These are phyloP conservation scores for Secale cereale DNA, from an alignment of 176 grass and related monocot genomes.

Conservation along the genomic window DNA sequence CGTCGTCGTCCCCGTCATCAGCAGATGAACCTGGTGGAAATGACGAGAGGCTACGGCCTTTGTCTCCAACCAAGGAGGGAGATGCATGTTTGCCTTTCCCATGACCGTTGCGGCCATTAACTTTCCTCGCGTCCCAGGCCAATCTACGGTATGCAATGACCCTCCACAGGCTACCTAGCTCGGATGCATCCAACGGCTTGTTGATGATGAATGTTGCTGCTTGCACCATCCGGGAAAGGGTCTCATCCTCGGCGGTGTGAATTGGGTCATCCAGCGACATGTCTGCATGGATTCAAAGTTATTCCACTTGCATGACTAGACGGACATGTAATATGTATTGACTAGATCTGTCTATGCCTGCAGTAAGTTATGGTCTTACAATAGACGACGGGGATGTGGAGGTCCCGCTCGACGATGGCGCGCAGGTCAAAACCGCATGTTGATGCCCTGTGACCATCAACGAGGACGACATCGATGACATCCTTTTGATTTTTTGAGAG, in stretches of 20 bases:
- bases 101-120: neutral
- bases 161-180: neutral
- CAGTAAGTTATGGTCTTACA: neutral
- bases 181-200: neutral
- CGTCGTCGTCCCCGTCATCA: neutral
- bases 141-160: neutral
- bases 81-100: neutral
- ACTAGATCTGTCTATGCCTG: neutral
- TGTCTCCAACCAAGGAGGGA: neutral
- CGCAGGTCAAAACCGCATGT: conserved; percentile 19
- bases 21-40: no score
- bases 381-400: conserved; percentile 24
- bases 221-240: neutral
- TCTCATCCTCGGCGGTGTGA: neutral
- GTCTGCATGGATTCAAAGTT: neutral
- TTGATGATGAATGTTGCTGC: neutral
- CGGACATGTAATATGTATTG: neutral
- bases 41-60: neutral
- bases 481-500: neutral
- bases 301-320: neutral
- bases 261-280: neutral
- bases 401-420: neutral
- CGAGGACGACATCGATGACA: neutral
- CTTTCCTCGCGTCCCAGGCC: neutral
- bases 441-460: neutral